Evolutionary conservation across 306 rosid genomes (phyloP).

Genomic region (Luffa acutangula): DNA sequence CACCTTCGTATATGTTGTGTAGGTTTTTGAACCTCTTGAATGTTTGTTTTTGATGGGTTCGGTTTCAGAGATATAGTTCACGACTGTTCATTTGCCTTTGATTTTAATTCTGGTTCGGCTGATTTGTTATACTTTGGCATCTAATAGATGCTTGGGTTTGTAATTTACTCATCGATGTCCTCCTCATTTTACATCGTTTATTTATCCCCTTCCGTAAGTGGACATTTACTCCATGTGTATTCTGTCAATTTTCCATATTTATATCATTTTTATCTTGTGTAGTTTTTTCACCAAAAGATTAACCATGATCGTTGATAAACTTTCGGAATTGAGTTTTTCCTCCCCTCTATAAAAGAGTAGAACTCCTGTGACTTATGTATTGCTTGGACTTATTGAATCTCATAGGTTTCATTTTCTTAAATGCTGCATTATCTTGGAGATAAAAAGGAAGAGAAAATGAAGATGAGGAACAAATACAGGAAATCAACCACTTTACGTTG

Average conservation of each 20-base stretch:
- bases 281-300: not conserved
- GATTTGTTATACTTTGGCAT: not conserved
- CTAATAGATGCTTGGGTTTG: not conserved
- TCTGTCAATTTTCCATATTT: not conserved
- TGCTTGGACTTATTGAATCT: constrained; percentile 33
- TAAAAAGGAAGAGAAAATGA: constrained; percentile 53
- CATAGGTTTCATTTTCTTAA: constrained; percentile 59
- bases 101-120: not conserved
- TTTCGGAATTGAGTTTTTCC: not conserved
- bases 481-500: constrained; percentile 65
- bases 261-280: not conserved
- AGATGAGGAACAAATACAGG: constrained; percentile 75
- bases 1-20: not conserved
- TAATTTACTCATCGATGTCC: not conserved
- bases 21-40: not conserved
- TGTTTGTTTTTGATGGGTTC: not conserved
- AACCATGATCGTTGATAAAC: too few species aligned
- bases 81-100: not conserved
- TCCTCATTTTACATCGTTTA: not conserved
- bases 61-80: not conserved
- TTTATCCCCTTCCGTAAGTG: not conserved
- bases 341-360: not conserved
- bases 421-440: constrained; percentile 63
- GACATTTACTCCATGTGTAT: not conserved
- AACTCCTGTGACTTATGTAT: constrained; percentile 24